Percentiles rank a stretch among this genome's conserved stretches.
These are phyloP conservation scores for Sonneratia caseolaris DNA, from an alignment of 345 rosid species.

Conservation along the genomic window DNA sequence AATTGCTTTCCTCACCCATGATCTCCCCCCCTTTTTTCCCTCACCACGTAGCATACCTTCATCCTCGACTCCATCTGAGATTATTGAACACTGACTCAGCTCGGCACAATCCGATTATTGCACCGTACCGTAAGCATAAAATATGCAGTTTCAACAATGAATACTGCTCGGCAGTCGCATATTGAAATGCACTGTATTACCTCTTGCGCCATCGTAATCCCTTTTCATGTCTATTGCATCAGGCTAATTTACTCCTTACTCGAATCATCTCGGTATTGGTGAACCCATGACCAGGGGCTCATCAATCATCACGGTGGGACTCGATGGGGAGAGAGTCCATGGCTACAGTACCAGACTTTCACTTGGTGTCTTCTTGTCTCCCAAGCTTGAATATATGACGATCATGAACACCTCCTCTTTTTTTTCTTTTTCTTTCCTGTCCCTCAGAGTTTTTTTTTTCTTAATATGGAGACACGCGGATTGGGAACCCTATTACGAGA, in stretches of 20 bases:
- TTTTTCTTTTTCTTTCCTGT: not conserved
- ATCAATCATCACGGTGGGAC: conserved; percentile 16
- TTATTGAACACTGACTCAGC: too few species aligned
- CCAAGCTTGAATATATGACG: conserved; percentile 15
- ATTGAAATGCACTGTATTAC: too few species aligned
- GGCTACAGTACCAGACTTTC: conserved; percentile 27
- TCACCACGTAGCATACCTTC: not conserved
- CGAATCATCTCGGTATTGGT: not conserved
- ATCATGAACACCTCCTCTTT: conserved; percentile 4
- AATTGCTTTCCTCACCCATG: conserved; percentile 23
- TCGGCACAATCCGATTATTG: too few species aligned
- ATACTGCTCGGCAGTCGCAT: too few species aligned
- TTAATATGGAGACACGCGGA: not conserved
- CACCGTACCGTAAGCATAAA: too few species aligned
- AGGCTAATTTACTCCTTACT: too few species aligned
- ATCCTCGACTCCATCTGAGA: too few species aligned
- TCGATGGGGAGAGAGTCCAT: conserved; percentile 26
- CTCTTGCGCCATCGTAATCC: too few species aligned
- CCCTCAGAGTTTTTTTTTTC: not conserved
- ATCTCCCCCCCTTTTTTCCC: not conserved
- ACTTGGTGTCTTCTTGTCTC: conserved; percentile 47
- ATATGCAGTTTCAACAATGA: too few species aligned
- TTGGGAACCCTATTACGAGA: too few species aligned
- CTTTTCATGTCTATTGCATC: too few species aligned
- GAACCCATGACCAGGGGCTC: conserved; percentile 11